These are phyloP conservation scores for Combretum micranthum DNA, from an alignment of 345 rosid genomes.

Conservation along the genomic window DNA sequence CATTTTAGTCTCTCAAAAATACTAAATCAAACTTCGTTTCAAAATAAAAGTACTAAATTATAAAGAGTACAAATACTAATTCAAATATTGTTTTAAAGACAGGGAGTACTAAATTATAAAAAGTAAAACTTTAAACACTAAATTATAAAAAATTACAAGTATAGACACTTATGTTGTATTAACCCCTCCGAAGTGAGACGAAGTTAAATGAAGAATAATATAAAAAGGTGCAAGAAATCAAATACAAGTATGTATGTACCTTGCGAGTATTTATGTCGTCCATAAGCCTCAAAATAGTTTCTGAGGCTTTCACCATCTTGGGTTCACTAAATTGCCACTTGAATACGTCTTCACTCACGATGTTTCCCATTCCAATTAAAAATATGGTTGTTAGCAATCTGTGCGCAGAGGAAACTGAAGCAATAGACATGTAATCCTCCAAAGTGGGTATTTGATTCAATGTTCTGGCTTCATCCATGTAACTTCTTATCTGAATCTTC, in stretches of 20 bases:
- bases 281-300: not conserved
- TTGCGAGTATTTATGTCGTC: conserved; percentile 1
- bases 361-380: not conserved
- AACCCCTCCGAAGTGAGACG: too few relatives aligned
- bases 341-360: not conserved
- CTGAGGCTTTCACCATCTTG: not conserved
- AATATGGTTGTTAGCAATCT: not conserved
- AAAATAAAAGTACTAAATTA: too few relatives aligned
- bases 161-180: too few relatives aligned
- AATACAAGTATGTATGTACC: not conserved
- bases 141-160: too few relatives aligned
- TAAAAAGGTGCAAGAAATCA: too few relatives aligned
- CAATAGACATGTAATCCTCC: not conserved
- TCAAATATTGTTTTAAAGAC: too few relatives aligned
- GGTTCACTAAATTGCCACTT: not conserved
- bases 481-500: not conserved
- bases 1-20: too few relatives aligned
- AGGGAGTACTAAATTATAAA: too few relatives aligned
- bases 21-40: too few relatives aligned
- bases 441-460: not conserved
- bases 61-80: too few relatives aligned
- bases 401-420: not conserved
- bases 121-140: too few relatives aligned
- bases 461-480: not conserved
- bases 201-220: too few relatives aligned